Conservation (phyloP, 495 filamentous ascomycete species). For the Hypomontagnella submonticulosa region DNA sequence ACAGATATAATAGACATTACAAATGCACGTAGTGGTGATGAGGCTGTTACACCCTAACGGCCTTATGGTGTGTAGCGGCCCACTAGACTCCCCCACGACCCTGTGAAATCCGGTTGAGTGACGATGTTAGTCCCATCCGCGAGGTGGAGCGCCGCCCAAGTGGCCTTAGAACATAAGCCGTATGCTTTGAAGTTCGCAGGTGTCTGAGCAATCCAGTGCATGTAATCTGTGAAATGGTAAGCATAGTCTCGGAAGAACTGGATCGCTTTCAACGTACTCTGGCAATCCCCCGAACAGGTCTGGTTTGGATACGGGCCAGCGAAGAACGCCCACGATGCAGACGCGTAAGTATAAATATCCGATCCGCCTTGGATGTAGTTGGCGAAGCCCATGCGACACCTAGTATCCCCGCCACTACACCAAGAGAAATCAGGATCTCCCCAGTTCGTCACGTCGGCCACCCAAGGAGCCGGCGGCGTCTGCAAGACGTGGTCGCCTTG, state of each 20-base stretch:
- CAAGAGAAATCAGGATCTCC: conserved; percentile 68
- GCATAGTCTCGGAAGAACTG: conserved; percentile 12
- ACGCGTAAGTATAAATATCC: conserved; percentile 66
- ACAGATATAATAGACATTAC: conserved; percentile 17
- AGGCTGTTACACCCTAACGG: background rate
- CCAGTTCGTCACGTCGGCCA: conserved; percentile 52
- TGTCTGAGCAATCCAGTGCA: conserved; percentile 52
- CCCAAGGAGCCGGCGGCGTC: conserved; percentile 61
- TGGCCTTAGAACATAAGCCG: conserved; percentile 53
- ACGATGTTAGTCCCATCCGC: conserved; percentile 49
- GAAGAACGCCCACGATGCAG: conserved; percentile 79
- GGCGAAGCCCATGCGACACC: conserved; percentile 65
- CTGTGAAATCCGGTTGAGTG: conserved; percentile 55
- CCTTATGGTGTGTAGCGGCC: conserved; percentile 53
- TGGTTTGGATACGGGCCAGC: conserved; percentile 54
- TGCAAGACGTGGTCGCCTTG: conserved; percentile 75
- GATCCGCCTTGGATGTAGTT: conserved; percentile 70
- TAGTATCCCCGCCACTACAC: conserved; percentile 49
- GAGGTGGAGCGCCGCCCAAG: conserved; percentile 41
- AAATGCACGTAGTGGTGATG: conserved; percentile 18
- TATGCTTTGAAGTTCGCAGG: conserved; percentile 52
- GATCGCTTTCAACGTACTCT: conserved; percentile 38
- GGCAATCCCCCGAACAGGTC: conserved; percentile 51
- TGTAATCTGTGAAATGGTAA: conserved; percentile 41
- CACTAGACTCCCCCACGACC: conserved; percentile 68